These are phyloP conservation scores for Amphirosellinia nigrospora DNA, from an alignment of 495 filamentous ascomycete genomes.

Conservation along the genomic window DNA sequence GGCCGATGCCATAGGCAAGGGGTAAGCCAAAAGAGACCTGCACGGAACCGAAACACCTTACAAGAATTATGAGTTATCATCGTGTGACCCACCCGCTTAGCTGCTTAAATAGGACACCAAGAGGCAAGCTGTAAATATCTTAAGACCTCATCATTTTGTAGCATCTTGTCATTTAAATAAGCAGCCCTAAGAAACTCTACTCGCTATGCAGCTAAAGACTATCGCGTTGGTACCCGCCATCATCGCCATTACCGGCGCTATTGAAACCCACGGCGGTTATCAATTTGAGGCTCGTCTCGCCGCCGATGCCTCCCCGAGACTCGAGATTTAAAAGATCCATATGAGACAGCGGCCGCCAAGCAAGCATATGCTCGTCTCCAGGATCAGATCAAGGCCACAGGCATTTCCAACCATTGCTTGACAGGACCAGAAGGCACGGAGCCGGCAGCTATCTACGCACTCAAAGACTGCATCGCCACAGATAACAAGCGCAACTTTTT, in stretches of 20 bases:
- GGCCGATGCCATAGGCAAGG: not conserved
- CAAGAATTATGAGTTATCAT: not conserved
- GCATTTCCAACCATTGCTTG: slow-evolving; percentile 21
- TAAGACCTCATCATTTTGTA: not conserved
- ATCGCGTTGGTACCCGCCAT: slow-evolving; percentile 1
- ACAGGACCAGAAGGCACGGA: not conserved
- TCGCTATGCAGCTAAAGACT: slow-evolving; percentile 16
- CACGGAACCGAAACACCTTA: not conserved
- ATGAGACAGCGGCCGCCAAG: slow-evolving; percentile 20
- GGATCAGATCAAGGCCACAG: slow-evolving; percentile 20
- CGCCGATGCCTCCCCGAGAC: slow-evolving; percentile 17
- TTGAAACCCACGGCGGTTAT: slow-evolving; percentile 25
- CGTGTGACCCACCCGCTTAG: not conserved
- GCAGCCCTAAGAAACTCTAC: not conserved
- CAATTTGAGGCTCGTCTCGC: slow-evolving; percentile 26
- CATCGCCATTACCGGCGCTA: slow-evolving; percentile 2
- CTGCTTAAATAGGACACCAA: not conserved
- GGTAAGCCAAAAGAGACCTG: not conserved
- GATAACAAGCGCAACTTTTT: slow-evolving; percentile 23
- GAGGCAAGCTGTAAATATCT: not conserved
- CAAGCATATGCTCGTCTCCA: slow-evolving; percentile 20
- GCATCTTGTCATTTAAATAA: not conserved
- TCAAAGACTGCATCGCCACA: slow-evolving; percentile 26
- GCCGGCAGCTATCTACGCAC: slow-evolving; percentile 17
- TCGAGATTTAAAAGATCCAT: slow-evolving; percentile 20